Base-by-base conservation (phyloP, 2,329 filamentous ascomycete species). In the Ascosphaera apis region DNA sequence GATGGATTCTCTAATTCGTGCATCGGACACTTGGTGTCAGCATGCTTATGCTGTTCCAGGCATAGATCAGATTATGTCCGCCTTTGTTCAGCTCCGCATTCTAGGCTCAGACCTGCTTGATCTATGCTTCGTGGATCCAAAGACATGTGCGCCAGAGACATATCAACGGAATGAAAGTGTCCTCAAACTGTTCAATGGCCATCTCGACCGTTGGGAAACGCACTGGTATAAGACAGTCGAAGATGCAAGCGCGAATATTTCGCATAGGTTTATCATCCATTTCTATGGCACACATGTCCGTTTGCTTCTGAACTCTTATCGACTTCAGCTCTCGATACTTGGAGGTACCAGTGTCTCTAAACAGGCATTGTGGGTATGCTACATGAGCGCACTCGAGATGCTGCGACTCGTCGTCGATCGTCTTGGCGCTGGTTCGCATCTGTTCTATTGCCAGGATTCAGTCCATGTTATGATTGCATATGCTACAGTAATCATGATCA, bases 391-490 rank as follows among this genome's bases (percentile, higher is more conserved):
- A 50, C 1, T 57, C 47, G 43, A 46, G 15, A 49, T 50, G 48
- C 41, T 58, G 3, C 45, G 47, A 15, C 37, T 56, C 15, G 51
- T 56, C 13, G 46, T 47, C 12, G 35, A 43, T 33, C 36, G 42
- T 3, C 42, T 44, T 12, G 35, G 44, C 11, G 43, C 48, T 34
- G 39, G 50, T 1, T 47, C 49, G 2, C 47, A 48, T 31, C 43
- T 59, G 0, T 57, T 53, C 38, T 59, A 57, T 41, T 52, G 50
- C 2, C 55, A 59, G 40, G 55, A 58, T 36, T 57, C 55, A 1
- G 45, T 60, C 3, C 56, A 59, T 40, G 53, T 57, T 11, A 58
- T 58, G 56, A 53, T 51, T 12, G 56, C 56, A 2, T 57, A 60
- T 39, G 50, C 53, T n/a, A 52, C 54, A 9, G 51, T 54, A 2